A percentile compares a stretch with the other conserved stretches of the same genome.
Conservation (phyloP, 2,329 filamentous ascomycete species). For the Fusarium clavum region DNA sequence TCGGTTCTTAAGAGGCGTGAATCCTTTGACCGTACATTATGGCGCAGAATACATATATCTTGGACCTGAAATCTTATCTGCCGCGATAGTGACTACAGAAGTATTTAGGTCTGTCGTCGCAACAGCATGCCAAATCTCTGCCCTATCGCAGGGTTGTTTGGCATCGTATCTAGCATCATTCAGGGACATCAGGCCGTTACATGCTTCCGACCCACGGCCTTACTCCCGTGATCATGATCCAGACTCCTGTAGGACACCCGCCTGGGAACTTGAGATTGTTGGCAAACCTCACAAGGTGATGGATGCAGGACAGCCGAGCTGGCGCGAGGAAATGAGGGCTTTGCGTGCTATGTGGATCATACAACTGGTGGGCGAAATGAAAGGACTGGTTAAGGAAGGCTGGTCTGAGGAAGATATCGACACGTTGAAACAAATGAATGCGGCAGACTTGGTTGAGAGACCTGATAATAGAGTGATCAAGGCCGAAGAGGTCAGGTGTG, state of each 20-base stretch:
- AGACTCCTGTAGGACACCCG: no score
- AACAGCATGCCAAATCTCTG: neutral
- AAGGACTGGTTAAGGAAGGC: rapidly evolving
- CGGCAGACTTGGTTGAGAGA: neutral
- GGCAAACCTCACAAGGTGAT: neutral
- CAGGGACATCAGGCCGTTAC: neutral
- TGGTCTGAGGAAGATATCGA: neutral
- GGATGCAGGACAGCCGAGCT: slow-evolving; percentile 18
- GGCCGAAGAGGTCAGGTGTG: neutral
- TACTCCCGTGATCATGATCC: no score
- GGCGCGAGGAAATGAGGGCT: slow-evolving; percentile 42
- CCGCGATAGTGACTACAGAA: neutral
- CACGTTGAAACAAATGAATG: neutral
- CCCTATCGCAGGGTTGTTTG: neutral
- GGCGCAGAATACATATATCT: no score
- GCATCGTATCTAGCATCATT: neutral
- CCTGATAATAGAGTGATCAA: neutral
- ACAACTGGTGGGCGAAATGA: slow-evolving; percentile 29
- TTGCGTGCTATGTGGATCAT: slow-evolving; percentile 36
- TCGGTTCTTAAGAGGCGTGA: neutral
- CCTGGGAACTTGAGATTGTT: neutral
- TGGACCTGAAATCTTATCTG: neutral
- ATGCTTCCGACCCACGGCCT: neutral
- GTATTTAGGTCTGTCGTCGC: neutral
- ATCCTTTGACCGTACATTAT: no score